A percentile compares a stretch with the other conserved stretches of the same genome.
phyloP scores from a whole-genome alignment of 345 rosid species.

The Citrus trifoliata region DNA sequence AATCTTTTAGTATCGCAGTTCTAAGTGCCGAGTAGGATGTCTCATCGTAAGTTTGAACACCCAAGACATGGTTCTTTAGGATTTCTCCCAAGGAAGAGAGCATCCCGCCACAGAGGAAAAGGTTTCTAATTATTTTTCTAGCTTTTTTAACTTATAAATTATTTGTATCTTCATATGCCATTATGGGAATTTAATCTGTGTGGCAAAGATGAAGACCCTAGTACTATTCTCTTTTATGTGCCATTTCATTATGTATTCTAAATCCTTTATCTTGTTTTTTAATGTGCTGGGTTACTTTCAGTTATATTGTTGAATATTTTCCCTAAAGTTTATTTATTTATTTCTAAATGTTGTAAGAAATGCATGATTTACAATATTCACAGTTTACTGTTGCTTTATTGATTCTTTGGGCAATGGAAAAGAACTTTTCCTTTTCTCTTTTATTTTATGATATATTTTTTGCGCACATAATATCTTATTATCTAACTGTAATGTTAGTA shows the following conservation, averaged over 20 bases:
- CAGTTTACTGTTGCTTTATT: background rate
- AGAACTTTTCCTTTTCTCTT: background rate
- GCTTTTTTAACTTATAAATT: background rate
- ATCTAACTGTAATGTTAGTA: background rate
- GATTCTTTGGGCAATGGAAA: background rate
- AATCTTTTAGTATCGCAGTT: slow-evolving; percentile 27
- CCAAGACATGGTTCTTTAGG: slow-evolving; percentile 93
- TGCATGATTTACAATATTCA: background rate
- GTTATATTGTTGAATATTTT: background rate
- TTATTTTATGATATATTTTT: background rate
- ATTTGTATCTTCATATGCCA: background rate
- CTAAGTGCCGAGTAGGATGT: slow-evolving; percentile 42
- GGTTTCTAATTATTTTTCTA: slow-evolving; percentile 30
- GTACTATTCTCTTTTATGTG: background rate
- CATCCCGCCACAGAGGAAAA: slow-evolving; percentile 80
- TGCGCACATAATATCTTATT: background rate
- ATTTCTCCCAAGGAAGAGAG: slow-evolving; percentile 85
- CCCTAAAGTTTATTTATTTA: background rate
- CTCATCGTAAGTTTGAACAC: slow-evolving; percentile 95
- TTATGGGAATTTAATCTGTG: no score
- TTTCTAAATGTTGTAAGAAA: background rate
- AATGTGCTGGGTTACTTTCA: background rate
- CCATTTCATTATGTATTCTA: background rate
- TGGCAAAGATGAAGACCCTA: background rate
- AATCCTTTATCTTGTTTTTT: background rate